Base-by-base conservation (phyloP, 306 rosid genomes). In the Cyclanthera cordifolia region DNA sequence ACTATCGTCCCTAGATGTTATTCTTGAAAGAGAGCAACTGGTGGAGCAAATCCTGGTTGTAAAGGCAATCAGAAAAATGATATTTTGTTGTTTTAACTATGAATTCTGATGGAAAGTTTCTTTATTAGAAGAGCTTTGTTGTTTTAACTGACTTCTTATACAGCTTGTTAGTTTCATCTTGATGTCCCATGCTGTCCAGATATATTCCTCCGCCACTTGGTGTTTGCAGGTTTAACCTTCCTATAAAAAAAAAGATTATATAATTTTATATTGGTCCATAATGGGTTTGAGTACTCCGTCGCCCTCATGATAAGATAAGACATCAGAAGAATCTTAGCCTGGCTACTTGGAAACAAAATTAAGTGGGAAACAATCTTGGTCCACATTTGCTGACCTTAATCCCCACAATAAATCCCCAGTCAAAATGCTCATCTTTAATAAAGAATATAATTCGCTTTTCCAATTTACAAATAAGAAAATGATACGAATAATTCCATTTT, bases 301-400 rank as follows among this genome's bases (percentile, higher is more conserved):
- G 67, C 76, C 73, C 70, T 76, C 79, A 46, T 73, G 48, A 76
- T 76, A 76, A 84, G 76, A 79, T 63, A 77, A 74, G 85, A 80
- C 75, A 72, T 70, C 78, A 54, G 58, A 77, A 61, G 84, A 74
- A 52, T 82, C 73, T 30, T 53, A 50, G 75, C 51, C 78, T 48
- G 23, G 67, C 65, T 73, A 66, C 69, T 73, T 82, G 78, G 74
- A 72, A 71, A 73, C 79, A 82, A 67, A 71, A 58, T 64, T 16
- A 79, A 72, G 88, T 88, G 97, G 95, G 86, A 72, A 82, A 83
- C 96, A 85, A 67, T 66, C 82, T 73, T 80, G 74, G 81, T 78
- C 79, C 83, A 84, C 78, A 79, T 82, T 64, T 81, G 89, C 79
- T 61, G 72, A 64, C 79, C 76, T 77, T 34, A 80, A 74, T 61